phyloP scores from a whole-genome alignment of 345 rosid species.

The Citrus unshiu region DNA sequence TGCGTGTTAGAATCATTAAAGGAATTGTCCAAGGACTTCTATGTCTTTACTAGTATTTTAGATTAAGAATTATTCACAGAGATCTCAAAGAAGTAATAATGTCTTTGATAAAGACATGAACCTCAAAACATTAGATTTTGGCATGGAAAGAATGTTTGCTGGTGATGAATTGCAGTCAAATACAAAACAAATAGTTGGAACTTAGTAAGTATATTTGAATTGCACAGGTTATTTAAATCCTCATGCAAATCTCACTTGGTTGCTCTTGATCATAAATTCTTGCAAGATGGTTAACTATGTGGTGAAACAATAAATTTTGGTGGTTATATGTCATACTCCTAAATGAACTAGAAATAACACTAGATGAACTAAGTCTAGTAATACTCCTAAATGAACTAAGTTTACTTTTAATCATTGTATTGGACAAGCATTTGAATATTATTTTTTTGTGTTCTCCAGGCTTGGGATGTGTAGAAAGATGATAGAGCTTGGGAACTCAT shows the following conservation, averaged over 20 bases:
- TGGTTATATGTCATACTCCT: not conserved
- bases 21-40: not conserved
- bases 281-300: too few relatives aligned
- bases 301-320: not conserved
- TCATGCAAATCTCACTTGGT: not conserved
- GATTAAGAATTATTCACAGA: not conserved
- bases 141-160: constrained; percentile 4
- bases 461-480: too few relatives aligned
- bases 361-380: too few relatives aligned
- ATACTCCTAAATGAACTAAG: too few relatives aligned
- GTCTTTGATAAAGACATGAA: not conserved
- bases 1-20: too few relatives aligned
- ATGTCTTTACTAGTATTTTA: constrained; percentile 9
- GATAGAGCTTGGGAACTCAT: too few relatives aligned
- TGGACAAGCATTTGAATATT: too few relatives aligned
- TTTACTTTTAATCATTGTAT: too few relatives aligned
- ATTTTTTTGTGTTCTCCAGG: too few relatives aligned
- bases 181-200: not conserved
- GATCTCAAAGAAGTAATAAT: constrained; percentile 9
- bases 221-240: too few relatives aligned
- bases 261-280: not conserved
- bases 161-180: not conserved
- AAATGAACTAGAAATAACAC: too few relatives aligned
- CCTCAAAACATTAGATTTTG: constrained; percentile 10
- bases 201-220: too few relatives aligned